Evolutionary conservation across 208 protist species (phyloP).

Genomic region (Trypanosoma melophagium): DNA sequence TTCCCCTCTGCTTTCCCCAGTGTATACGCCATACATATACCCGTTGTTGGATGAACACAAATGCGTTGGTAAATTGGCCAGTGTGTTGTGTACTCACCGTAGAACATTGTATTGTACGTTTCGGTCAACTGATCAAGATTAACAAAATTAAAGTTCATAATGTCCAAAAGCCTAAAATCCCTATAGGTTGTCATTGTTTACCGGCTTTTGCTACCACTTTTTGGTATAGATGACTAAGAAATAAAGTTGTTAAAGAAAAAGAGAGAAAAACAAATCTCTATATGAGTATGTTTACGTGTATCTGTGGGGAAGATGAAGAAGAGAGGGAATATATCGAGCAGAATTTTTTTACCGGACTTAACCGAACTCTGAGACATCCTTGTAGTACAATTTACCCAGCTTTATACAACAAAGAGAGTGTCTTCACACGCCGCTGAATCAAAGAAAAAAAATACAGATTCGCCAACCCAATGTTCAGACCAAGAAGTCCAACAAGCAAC

Average conservation of each 20-base stretch:
- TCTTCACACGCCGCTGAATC: too few relatives aligned
- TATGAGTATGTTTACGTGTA: too few relatives aligned
- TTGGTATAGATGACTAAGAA: not conserved
- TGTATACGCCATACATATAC: constrained; percentile 95
- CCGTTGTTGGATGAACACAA: constrained; percentile 85
- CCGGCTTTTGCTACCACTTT: not conserved
- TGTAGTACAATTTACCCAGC: too few relatives aligned
- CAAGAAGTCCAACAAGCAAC: too few relatives aligned
- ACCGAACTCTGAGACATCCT: too few relatives aligned
- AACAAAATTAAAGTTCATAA: constrained; percentile 96
- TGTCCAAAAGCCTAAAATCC: constrained; percentile 91
- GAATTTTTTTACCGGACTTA: too few relatives aligned
- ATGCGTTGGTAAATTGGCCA: constrained; percentile 97
- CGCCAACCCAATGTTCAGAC: too few relatives aligned
- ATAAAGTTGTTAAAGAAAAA: not conserved
- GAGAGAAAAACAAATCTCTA: not conserved
- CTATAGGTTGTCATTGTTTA: constrained; percentile 93
- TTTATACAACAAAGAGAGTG: too few relatives aligned
- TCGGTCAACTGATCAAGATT: constrained; percentile 97
- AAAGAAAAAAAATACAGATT: too few relatives aligned
- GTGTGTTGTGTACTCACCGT: constrained; percentile 95
- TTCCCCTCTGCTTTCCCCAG: constrained; percentile 97
- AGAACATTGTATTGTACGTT: constrained; percentile 97
- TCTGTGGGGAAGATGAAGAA: too few relatives aligned
- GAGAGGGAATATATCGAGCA: too few relatives aligned